phyloP scores from a whole-genome alignment of 2,329 filamentous ascomycete species.

The Helotiales sp. region DNA sequence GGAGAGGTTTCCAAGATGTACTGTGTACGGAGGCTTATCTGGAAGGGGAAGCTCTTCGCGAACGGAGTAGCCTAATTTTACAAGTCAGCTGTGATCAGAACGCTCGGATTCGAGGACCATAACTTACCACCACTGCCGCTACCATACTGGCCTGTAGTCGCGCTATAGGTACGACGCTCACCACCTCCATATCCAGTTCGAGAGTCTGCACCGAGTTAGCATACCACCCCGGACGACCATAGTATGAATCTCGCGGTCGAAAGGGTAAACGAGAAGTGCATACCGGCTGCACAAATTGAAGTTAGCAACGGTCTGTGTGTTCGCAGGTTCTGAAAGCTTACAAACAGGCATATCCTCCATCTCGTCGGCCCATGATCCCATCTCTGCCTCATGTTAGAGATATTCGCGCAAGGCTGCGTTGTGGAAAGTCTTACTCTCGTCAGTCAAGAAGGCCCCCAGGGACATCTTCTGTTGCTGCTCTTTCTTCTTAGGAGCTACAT shows the following conservation, averaged over 20 bases:
- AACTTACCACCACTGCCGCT: conserved; percentile 32
- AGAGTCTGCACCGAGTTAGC: conserved; percentile 32
- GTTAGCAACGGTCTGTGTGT: conserved; percentile 27
- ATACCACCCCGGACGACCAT: neutral
- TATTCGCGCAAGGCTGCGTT: conserved; percentile 38
- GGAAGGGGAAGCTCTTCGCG: conserved; percentile 85
- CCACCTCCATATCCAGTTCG: conserved; percentile 34
- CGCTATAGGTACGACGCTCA: conserved; percentile 35
- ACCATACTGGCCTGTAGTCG: conserved; percentile 34
- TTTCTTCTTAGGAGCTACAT: conserved; percentile 83
- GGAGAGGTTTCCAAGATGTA: conserved; percentile 93
- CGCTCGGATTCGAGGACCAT: conserved; percentile 1
- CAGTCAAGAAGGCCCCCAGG: conserved; percentile 91
- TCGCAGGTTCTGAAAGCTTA: conserved; percentile 25
- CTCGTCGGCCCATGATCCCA: conserved; percentile 97
- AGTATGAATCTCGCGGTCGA: neutral
- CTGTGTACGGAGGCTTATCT: conserved; percentile 90
- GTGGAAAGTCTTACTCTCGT: conserved; percentile 69
- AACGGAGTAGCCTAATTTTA: conserved; percentile 52
- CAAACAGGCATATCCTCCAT: conserved; percentile 71
- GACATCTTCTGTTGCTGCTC: conserved; percentile 95
- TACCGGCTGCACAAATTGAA: conserved; percentile 33
- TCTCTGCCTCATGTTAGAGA: conserved; percentile 50
- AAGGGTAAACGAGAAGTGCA: conserved; percentile 15
- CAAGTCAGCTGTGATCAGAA: conserved; percentile 15